Percentiles rank a stretch among this genome's conserved stretches.
phyloP scores from a whole-genome alignment of 2,329 filamentous ascomycete species.

The Fusarium redolens region DNA sequence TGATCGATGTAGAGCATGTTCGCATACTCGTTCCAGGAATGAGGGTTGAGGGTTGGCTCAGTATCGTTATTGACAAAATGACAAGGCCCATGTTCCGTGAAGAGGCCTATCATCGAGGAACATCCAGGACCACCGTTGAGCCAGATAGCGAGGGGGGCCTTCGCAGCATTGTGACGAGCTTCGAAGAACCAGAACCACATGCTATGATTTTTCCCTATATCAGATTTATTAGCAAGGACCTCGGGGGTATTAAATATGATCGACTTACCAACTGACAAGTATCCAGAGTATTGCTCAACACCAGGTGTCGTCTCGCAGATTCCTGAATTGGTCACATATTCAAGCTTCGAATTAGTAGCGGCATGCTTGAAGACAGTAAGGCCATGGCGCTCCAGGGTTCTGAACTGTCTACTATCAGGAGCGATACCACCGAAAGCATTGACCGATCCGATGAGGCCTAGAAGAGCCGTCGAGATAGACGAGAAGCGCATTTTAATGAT shows the following conservation, averaged over 20 bases:
- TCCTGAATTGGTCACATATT: constrained; percentile 51
- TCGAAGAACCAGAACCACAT: constrained; percentile 63
- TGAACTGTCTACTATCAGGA: constrained; percentile 34
- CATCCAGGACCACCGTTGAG: constrained; percentile 52
- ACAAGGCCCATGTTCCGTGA: constrained; percentile 81
- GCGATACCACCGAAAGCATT: constrained; percentile 33
- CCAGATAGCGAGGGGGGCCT: constrained; percentile 67
- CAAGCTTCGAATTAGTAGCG: constrained; percentile 37
- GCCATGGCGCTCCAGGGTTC: constrained; percentile 16
- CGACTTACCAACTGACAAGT: constrained; percentile 66
- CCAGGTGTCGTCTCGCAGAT: constrained; percentile 67
- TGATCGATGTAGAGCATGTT: constrained; percentile 80
- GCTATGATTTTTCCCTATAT: constrained; percentile 40
- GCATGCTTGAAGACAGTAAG: constrained; percentile 34
- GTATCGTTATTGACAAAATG: constrained; percentile 64
- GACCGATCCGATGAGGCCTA: constrained; percentile 30
- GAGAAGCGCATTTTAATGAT: constrained; percentile 35
- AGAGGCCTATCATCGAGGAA: constrained; percentile 57
- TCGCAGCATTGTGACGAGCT: constrained; percentile 54
- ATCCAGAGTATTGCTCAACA: constrained; percentile 74
- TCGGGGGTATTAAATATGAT: neutral
- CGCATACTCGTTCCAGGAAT: constrained; percentile 71
- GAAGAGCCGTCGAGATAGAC: constrained; percentile 22
- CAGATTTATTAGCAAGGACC: constrained; percentile 37
- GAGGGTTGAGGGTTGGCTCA: constrained; percentile 62